These are phyloP conservation scores for Globisporangium perplexum DNA, from an alignment of 352 stramenopile species.

Conservation along the genomic window DNA sequence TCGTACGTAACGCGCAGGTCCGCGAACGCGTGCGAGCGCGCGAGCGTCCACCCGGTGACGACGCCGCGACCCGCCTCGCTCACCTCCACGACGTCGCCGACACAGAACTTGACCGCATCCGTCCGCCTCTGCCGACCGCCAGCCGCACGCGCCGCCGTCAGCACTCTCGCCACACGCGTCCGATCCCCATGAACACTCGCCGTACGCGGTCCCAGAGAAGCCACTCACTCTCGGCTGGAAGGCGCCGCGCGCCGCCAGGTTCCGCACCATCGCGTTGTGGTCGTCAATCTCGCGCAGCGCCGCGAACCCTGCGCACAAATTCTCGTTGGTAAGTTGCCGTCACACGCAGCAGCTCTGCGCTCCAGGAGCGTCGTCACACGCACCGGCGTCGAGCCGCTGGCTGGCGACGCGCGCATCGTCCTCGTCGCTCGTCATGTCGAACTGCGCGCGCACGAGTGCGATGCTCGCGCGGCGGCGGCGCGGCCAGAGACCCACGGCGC, in stretches of 20 bases:
- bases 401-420: conserved; percentile 19
- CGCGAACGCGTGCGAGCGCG: conserved; percentile 25
- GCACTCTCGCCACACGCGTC: not conserved
- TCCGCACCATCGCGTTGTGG: conserved; percentile 59
- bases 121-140: conserved; percentile 32
- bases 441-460: conserved; percentile 48
- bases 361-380: not conserved
- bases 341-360: not conserved
- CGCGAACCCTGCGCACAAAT: conserved; percentile 34
- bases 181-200: no score
- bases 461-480: conserved; percentile 22
- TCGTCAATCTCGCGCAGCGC: conserved; percentile 52
- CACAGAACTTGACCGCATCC: conserved; percentile 36
- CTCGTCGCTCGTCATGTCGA: conserved; percentile 29
- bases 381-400: conserved; percentile 52
- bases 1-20: conserved; percentile 56
- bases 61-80: conserved; percentile 46
- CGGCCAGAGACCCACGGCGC: conserved; percentile 22
- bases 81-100: conserved; percentile 71
- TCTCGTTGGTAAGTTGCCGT: not conserved
- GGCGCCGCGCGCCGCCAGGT: conserved; percentile 31
- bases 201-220: no score
- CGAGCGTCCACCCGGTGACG: conserved; percentile 53
- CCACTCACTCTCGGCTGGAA: conserved; percentile 47
- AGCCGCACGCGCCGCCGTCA: no score